Evolutionary conservation across 2,329 filamentous ascomycete species (phyloP), one percentile per base, ranked within the genome.

Genomic region (Penicillium sp.): DNA sequence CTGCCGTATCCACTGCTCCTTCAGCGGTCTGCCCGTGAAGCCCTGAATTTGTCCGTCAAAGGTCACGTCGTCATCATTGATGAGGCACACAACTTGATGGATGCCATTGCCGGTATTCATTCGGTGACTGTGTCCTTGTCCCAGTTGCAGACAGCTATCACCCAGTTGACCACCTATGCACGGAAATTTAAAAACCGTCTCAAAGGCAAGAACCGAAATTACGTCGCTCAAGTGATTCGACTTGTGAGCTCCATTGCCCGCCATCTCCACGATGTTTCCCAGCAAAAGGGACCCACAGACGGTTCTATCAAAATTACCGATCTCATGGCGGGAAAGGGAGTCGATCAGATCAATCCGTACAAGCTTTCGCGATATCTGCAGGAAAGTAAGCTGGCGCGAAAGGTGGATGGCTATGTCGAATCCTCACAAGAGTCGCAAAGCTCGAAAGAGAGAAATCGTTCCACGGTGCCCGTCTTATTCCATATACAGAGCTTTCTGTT

Each of bases 1-100:
- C 73, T 98, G 13, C 93, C 93, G 0, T 98, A 98, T 64, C 91
- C 91, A 1, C 70, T 98, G 5, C 76, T 98, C 0, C 74, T 98
- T 3, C 93, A 97, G 62, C 87, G 84, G 59, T 87, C 83, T 4
- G 90, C 93, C 0, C 78, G 93, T 42, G 90, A 97, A 51, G 90
- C 93, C 0, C 76, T 98, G 0, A 85, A 86, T 0, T 83, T 98
- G 38, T 91, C 86, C 25, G 70, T 98, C 7, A 90, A 94, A 59
- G 83, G 84, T 4, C 93, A 95, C 61, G 77, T 98, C 0, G 83
- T 98, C n/a, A 86, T 98, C 26, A 88, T 98, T 41, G 93, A 98
- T 58, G 93, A 98, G 73, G 93, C 93, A 0, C 93, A 98, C 66
- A 98, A 98, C 63, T 80, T 98, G 45, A 95, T 96, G 85, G 90